Percentiles rank a stretch among this genome's conserved stretches.
phyloP scores from a whole-genome alignment of 2,329 filamentous ascomycete genomes.

The Alternaria sp. region DNA sequence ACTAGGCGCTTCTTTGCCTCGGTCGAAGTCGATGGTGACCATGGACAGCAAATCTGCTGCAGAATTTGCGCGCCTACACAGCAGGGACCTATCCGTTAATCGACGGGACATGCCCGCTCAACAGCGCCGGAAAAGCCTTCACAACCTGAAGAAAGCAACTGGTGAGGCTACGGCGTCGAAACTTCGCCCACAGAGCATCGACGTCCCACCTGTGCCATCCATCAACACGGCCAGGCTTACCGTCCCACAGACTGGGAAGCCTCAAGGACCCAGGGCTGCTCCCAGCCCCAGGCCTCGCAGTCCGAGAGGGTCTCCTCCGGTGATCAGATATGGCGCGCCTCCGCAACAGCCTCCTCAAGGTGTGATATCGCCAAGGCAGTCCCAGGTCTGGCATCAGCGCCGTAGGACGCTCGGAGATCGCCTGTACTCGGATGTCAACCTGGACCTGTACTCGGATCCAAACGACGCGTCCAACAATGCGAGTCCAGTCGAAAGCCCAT shows the following conservation, averaged over 20 bases:
- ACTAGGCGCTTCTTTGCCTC: conserved; percentile 35
- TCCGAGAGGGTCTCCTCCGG: conserved; percentile 24
- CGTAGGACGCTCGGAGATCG: conserved; percentile 39
- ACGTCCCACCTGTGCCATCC: conserved; percentile 35
- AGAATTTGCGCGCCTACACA: conserved; percentile 44
- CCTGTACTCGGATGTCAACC: conserved; percentile 21
- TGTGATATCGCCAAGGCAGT: conserved; percentile 34
- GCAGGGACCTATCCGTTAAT: conserved; percentile 37
- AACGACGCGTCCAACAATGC: neutral
- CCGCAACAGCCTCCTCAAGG: conserved; percentile 14
- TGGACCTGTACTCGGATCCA: neutral
- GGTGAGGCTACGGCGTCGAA: conserved; percentile 29
- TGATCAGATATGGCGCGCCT: conserved; percentile 20
- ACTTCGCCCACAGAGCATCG: conserved; percentile 23
- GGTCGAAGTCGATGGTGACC: conserved; percentile 38
- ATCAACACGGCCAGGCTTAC: conserved; percentile 22
- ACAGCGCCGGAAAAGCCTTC: conserved; percentile 36
- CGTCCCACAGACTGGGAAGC: conserved; percentile 8
- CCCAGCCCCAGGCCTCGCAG: conserved; percentile 18
- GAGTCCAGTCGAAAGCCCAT: neutral
- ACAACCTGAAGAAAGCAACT: conserved; percentile 32
- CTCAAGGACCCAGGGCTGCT: conserved; percentile 6
- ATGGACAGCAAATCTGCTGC: conserved; percentile 47
- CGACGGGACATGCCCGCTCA: conserved; percentile 23
- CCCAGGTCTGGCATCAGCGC: conserved; percentile 37